Evolutionary conservation across 371 early-diverging fungal genomes (phyloP).

Genomic region (Dinochytrium kinnereticum): DNA sequence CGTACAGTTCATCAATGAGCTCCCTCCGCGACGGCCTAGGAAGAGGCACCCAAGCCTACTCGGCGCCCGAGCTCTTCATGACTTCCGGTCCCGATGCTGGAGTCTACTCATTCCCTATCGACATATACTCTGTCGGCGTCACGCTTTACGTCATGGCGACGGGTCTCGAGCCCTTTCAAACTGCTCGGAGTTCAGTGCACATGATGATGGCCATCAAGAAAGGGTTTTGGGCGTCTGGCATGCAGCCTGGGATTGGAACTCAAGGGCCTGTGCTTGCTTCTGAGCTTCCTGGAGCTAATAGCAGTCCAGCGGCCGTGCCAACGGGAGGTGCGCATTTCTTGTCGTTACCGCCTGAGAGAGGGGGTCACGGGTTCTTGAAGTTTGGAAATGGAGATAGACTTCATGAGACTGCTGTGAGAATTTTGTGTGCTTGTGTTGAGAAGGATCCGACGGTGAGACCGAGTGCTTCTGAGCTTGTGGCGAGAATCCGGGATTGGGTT

Average conservation of each 20-base stretch:
- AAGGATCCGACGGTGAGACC: slow-evolving; percentile 34
- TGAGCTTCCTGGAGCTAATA: not conserved
- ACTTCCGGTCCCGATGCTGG: slow-evolving; percentile 14
- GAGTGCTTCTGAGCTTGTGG: slow-evolving; percentile 39
- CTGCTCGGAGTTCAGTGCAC: slow-evolving; percentile 34
- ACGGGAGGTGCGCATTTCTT: not conserved
- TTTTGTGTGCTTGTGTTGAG: slow-evolving; percentile 39
- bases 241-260: slow-evolving; percentile 42
- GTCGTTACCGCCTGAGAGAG: slow-evolving; percentile 11
- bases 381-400: slow-evolving; percentile 42
- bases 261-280: slow-evolving; percentile 24
- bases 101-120: slow-evolving; percentile 59
- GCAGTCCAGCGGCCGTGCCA: not conserved
- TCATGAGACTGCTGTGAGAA: slow-evolving; percentile 25
- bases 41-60: slow-evolving; percentile 73
- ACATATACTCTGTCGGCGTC: slow-evolving; percentile 80
- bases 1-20: slow-evolving; percentile 23
- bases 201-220: slow-evolving; percentile 45
- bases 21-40: slow-evolving; percentile 65
- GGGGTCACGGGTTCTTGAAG: slow-evolving; percentile 26
- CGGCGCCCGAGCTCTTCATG: slow-evolving; percentile 64
- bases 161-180: slow-evolving; percentile 68
- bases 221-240: slow-evolving; percentile 54
- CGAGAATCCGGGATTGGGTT: slow-evolving; percentile 24
- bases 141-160: slow-evolving; percentile 77